Percentiles rank a stretch among this genome's conserved stretches.
Evolutionary conservation across 2,329 filamentous ascomycete genomes (phyloP).

Genomic region (Sordariomycetes sp.): DNA sequence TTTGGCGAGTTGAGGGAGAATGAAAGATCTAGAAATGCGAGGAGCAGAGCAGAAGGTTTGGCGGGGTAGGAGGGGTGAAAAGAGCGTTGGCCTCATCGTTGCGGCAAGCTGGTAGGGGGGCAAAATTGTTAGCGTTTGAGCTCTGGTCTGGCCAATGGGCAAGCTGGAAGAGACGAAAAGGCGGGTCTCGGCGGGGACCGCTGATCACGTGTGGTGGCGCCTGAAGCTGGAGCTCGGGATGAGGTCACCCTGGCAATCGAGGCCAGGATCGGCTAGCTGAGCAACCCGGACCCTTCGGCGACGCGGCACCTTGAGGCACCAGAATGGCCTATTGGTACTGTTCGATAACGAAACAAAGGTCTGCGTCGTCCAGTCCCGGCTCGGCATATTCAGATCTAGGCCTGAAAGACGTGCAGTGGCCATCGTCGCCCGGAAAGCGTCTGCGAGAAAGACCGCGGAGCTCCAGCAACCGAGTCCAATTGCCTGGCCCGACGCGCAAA

Average conservation of each 20-base stretch:
- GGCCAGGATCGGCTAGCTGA: background rate
- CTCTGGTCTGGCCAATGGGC: too few species aligned
- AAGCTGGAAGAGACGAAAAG: background rate
- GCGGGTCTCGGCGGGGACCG: background rate
- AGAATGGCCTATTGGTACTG: too few species aligned
- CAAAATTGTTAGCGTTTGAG: slow-evolving; percentile 30
- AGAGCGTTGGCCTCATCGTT: slow-evolving; percentile 35
- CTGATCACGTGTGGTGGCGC: background rate
- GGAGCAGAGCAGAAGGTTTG: slow-evolving; percentile 28
- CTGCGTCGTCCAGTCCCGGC: too few species aligned
- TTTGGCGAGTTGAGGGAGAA: slow-evolving; percentile 30
- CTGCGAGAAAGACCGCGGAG: too few species aligned
- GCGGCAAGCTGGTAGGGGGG: slow-evolving; percentile 26
- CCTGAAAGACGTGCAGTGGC: too few species aligned
- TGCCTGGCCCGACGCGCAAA: background rate
- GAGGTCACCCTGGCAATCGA: slow-evolving; percentile 1
- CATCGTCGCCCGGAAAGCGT: too few species aligned
- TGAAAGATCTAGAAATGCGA: slow-evolving; percentile 28
- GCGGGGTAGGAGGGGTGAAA: slow-evolving; percentile 38
- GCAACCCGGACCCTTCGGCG: background rate
- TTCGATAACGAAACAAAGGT: too few species aligned
- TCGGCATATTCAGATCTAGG: too few species aligned
- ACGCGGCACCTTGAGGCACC: background rate
- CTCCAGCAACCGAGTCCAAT: background rate
- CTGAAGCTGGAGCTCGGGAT: slow-evolving; percentile 1